These are phyloP conservation scores for Phytopythium kandeliae DNA, from an alignment of 352 stramenopile species.

Conservation along the genomic window DNA sequence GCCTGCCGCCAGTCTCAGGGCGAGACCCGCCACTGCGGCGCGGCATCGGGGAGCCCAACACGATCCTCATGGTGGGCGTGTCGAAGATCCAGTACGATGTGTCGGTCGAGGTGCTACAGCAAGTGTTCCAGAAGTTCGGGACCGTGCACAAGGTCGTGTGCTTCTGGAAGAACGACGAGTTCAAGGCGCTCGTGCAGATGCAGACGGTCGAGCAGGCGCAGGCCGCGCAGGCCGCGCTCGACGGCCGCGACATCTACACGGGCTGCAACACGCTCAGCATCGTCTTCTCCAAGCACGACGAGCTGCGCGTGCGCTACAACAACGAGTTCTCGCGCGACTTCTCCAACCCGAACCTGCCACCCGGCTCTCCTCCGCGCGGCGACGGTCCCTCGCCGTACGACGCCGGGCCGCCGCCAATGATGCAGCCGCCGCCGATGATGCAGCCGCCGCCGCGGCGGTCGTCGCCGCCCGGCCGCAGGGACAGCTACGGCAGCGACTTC, in stretches of 20 bases:
- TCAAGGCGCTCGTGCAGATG: conserved; percentile 80
- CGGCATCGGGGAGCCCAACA: conserved; percentile 36
- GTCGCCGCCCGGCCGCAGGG: background rate
- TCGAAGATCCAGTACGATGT: conserved; percentile 84
- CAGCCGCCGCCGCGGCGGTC: background rate
- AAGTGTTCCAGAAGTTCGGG: conserved; percentile 84
- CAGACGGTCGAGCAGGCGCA: conserved; percentile 66
- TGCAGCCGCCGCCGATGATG: too few species aligned
- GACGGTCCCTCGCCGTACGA: conserved; percentile 2
- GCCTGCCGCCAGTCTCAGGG: background rate
- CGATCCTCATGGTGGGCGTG: conserved; percentile 75
- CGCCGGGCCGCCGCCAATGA: too few species aligned
- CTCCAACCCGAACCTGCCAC: conserved; percentile 67
- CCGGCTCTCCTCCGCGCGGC: conserved; percentile 15
- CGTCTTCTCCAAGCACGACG: conserved; percentile 63
- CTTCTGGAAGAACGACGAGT: conserved; percentile 80
- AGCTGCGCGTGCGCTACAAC: conserved; percentile 75
- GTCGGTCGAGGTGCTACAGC: conserved; percentile 72
- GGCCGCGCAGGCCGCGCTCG: conserved; percentile 57
- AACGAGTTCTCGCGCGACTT: conserved; percentile 68
- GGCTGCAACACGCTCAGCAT: conserved; percentile 81
- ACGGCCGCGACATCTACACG: conserved; percentile 83
- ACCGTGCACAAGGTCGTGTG: conserved; percentile 80
- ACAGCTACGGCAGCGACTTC: conserved; percentile 4
- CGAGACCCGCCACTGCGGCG: conserved; percentile 19